phyloP scores from a whole-genome alignment of 1,284 basidiomycete genomes.

The Boletellus deceptivus region DNA sequence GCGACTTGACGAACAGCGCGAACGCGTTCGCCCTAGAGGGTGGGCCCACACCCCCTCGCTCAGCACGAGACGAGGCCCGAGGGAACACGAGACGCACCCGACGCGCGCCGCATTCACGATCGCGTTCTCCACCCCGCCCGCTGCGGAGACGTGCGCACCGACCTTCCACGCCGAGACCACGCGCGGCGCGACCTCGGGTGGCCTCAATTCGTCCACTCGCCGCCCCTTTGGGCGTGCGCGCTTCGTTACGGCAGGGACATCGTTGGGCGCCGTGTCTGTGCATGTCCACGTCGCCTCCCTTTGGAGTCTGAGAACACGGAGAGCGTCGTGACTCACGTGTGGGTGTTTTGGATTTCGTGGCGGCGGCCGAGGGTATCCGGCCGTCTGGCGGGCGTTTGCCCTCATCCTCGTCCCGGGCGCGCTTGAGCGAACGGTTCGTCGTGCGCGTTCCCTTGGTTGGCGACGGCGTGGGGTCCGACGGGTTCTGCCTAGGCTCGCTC shows the following conservation, averaged over 20 bases:
- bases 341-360: background rate
- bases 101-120: slow-evolving; percentile 71
- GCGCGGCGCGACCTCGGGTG: slow-evolving; percentile 29
- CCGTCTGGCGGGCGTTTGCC: too few species aligned
- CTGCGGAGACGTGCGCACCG: slow-evolving; percentile 81
- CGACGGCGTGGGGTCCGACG: too few species aligned
- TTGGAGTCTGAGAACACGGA: too few species aligned
- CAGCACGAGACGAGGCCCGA: too few species aligned
- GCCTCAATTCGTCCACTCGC: background rate
- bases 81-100: slow-evolving; percentile 43
- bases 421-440: too few species aligned
- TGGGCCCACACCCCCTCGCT: too few species aligned
- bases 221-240: background rate
- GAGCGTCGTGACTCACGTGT: slow-evolving; percentile 12
- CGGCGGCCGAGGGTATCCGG: too few species aligned
- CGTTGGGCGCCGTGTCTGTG: background rate
- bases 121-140: slow-evolving; percentile 76
- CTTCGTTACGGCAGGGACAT: background rate
- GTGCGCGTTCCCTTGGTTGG: too few species aligned
- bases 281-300: background rate
- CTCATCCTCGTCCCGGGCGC: too few species aligned
- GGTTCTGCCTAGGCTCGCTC: background rate
- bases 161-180: slow-evolving; percentile 56
- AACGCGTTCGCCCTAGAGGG: slow-evolving; percentile 71
- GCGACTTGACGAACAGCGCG: slow-evolving; percentile 82